phyloP scores from a whole-genome alignment of 805 yeast species.

The Nematodospora valgi region DNA sequence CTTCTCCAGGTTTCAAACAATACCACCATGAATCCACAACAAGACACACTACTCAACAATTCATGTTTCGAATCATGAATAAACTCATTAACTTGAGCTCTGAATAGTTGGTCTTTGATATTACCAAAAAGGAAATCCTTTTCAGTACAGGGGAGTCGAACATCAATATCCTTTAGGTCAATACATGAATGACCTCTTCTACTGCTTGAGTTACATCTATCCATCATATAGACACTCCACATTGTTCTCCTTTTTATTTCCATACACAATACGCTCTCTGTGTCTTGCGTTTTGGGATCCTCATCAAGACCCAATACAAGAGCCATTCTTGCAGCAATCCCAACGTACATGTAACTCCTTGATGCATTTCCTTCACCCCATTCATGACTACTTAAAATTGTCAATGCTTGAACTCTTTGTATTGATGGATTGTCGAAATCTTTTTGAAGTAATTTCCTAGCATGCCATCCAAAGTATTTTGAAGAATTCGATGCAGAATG shows the following conservation, averaged over 20 bases:
- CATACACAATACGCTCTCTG: conserved; percentile 15
- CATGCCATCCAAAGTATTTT: conserved; percentile 38
- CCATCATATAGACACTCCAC: conserved; percentile 43
- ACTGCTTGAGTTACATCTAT: conserved; percentile 36
- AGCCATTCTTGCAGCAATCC: conserved; percentile 40
- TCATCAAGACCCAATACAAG: conserved; percentile 28
- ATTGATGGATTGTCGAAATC: conserved; percentile 37
- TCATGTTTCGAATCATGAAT: conserved; percentile 8
- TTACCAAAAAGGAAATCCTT: conserved; percentile 26
- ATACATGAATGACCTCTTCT: conserved; percentile 30
- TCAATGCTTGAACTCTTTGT: conserved; percentile 34
- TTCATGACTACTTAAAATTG: conserved; percentile 36
- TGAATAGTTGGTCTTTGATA: conserved; percentile 12
- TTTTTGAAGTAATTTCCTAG: conserved; percentile 25
- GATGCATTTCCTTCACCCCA: conserved; percentile 40
- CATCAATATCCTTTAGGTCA: conserved; percentile 27
- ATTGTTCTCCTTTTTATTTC: conserved; percentile 36
- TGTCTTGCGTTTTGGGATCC: conserved; percentile 10
- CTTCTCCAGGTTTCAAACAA: conserved; percentile 36
- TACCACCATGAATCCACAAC: conserved; percentile 26
- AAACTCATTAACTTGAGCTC: conserved; percentile 11
- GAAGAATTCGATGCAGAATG: conserved; percentile 28
- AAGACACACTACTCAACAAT: conserved; percentile 4
- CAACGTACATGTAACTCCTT: conserved; percentile 33
- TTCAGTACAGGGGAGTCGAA: conserved; percentile 31